A percentile compares a stretch with the other conserved stretches of the same genome.
Evolutionary conservation across 805 yeast species (phyloP).

Genomic region (Yueomyces sp.): DNA sequence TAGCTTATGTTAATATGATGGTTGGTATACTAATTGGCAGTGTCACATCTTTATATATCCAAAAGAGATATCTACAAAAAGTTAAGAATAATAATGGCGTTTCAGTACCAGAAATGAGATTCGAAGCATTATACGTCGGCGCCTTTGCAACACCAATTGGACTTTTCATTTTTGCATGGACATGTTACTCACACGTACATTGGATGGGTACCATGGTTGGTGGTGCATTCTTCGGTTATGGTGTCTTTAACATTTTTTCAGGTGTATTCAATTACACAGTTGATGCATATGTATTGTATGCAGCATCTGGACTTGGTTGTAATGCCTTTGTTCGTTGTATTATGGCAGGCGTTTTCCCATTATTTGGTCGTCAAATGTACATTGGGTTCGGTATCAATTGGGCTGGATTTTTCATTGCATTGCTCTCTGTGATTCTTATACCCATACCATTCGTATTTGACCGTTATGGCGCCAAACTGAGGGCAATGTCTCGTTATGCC

Average conservation of each 20-base stretch:
- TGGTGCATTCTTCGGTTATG: conserved; percentile 63
- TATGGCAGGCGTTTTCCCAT: conserved; percentile 44
- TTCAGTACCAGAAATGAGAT: conserved; percentile 46
- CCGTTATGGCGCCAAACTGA: conserved; percentile 31
- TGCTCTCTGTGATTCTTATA: conserved; percentile 35
- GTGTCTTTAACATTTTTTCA: conserved; percentile 45
- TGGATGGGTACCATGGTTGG: conserved; percentile 65
- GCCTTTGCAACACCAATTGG: conserved; percentile 50
- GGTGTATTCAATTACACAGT: conserved; percentile 54
- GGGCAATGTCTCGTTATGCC: conserved; percentile 35
- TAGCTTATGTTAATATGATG: conserved; percentile 48
- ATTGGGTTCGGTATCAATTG: conserved; percentile 41
- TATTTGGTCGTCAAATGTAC: conserved; percentile 47
- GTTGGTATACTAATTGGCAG: conserved; percentile 39
- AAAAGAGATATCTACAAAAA: conserved; percentile 29
- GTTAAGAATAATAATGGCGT: conserved; percentile 32
- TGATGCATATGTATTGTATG: conserved; percentile 42
- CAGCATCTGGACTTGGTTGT: conserved; percentile 40
- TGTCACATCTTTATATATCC: conserved; percentile 31
- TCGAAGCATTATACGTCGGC: conserved; percentile 52
- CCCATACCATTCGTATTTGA: conserved; percentile 45
- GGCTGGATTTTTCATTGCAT: conserved; percentile 42
- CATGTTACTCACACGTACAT: conserved; percentile 43
- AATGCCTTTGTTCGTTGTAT: conserved; percentile 38
- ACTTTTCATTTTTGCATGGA: conserved; percentile 69